Evolutionary conservation across 1,284 basidiomycete species (phyloP).

Genomic region (Cutaneotrichosporon dermatis): DNA sequence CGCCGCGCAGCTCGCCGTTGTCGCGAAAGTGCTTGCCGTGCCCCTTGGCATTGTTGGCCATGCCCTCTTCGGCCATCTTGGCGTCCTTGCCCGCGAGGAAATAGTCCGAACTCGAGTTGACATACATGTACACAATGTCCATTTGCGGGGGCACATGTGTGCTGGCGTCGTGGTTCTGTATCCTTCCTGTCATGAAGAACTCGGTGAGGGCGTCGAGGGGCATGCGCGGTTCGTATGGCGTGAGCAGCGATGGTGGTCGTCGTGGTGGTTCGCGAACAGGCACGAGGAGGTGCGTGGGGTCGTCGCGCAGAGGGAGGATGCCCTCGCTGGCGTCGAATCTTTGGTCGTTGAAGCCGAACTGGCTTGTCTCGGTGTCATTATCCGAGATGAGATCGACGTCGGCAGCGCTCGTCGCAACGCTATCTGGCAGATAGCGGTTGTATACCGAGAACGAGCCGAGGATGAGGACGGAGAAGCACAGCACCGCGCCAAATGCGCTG

Average conservation of each 20-base stretch:
- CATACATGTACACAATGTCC: slow-evolving; percentile 41
- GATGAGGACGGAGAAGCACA: neutral
- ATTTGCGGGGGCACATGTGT: slow-evolving; percentile 9
- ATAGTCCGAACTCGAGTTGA: slow-evolving; percentile 33
- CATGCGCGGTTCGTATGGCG: slow-evolving; percentile 14
- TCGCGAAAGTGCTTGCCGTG: slow-evolving; percentile 35
- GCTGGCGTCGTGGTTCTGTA: neutral
- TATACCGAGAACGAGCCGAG: neutral
- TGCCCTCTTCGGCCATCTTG: slow-evolving; percentile 24
- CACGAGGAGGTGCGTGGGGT: slow-evolving; percentile 21
- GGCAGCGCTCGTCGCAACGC: neutral
- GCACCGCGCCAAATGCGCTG: neutral
- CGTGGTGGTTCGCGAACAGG: slow-evolving; percentile 1
- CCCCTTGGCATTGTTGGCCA: slow-evolving; percentile 11
- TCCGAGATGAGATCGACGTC: neutral
- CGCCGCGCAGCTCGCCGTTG: slow-evolving; percentile 42
- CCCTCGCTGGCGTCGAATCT: neutral
- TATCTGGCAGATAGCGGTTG: neutral
- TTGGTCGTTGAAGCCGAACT: neutral
- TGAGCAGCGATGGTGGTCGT: slow-evolving; percentile 11
- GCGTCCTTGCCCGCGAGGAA: slow-evolving; percentile 24
- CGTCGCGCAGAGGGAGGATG: slow-evolving; percentile 2
- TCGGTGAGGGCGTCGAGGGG: slow-evolving; percentile 16
- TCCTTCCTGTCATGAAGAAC: slow-evolving; percentile 21
- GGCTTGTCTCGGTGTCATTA: neutral